Base-by-base conservation (phyloP, 345 rosid genomes). In the Ceriops decandra region DNA sequence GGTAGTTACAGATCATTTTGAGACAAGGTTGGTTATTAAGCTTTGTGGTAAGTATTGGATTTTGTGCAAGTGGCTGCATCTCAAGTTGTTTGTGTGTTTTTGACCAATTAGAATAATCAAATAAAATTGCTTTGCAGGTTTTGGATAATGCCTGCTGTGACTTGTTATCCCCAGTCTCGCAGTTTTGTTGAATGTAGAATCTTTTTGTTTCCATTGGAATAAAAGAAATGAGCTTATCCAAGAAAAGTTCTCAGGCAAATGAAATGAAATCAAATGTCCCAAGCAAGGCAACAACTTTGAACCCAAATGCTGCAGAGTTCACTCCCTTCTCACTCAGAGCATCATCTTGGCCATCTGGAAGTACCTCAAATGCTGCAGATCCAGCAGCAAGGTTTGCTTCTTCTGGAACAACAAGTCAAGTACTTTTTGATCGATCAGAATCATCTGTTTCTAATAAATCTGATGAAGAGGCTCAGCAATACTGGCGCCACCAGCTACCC, bases 221-320 rank as follows among this genome's bases (percentile, higher is more conserved):
- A 67, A 85, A 42, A 91, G 84, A 78, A 63, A 91, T 91, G 99
- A 95, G 87, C 93, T 74, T 90, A 72, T 85, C 85, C 76, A 90
- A 86, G 89, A 91, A 91, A 84, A 87, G 79, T 63, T 63, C 76
- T 72, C 90, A 84, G 64, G 76, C 84, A 61, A 82, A 73, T 73
- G 91, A 85, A 53, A 68, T 85, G 19, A 89, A 90, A 83, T 76
- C 85, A 35, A 82, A 61, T 38, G 22, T 82, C 52, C 59, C 81
- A 58, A 84, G 67, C 80, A 91, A 90, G 76, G 81, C 83, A 74
- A 90, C 86, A 22, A 33, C 88, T 64, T 84, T 92, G 82, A 95
- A 95, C 68, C 99, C 99, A 21, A 84, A 90, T 82, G 99, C 99
- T 15, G 97, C 96, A 11, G 99, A 92, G 84, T 95, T 95, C n/a